phyloP scores from a whole-genome alignment of 768 basidiomycete species.

The Fistulinella prunicolor region DNA sequence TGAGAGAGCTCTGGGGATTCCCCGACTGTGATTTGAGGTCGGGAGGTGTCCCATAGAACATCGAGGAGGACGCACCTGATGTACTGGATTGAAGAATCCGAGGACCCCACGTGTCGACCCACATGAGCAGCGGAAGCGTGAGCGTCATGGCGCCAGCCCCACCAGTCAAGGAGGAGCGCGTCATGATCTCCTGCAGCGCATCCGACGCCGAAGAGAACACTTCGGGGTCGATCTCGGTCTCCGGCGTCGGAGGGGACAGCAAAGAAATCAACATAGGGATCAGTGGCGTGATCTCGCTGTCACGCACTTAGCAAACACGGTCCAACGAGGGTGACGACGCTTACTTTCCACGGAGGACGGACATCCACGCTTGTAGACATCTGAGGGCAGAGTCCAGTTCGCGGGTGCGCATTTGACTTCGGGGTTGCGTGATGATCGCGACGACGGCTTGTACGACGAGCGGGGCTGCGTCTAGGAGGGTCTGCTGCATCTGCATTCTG shows the following conservation, averaged over 20 bases:
- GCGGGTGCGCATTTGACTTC: constrained; percentile 25
- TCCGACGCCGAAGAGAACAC: constrained; percentile 66
- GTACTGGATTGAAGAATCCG: constrained; percentile 41
- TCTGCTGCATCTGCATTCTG: constrained; percentile 63
- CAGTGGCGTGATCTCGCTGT: constrained; percentile 67
- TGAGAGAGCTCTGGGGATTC: constrained; percentile 55
- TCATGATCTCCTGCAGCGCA: constrained; percentile 73
- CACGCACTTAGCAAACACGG: constrained; percentile 2
- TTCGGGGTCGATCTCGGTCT: constrained; percentile 42
- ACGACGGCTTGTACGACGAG: constrained; percentile 70
- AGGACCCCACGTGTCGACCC: constrained; percentile 58
- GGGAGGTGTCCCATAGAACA: background rate
- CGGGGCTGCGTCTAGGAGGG: constrained; percentile 63
- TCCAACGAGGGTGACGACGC: constrained; percentile 18
- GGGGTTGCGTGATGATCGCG: constrained; percentile 47
- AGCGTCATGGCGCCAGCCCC: constrained; percentile 67
- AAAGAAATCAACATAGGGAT: constrained; percentile 61
- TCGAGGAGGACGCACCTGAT: constrained; percentile 30
- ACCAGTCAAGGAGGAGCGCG: constrained; percentile 67
- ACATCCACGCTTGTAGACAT: constrained; percentile 84
- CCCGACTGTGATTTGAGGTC: constrained; percentile 11
- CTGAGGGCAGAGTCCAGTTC: constrained; percentile 71
- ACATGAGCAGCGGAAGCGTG: constrained; percentile 84
- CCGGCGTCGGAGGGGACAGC: constrained; percentile 31
- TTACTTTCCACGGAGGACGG: constrained; percentile 64